These are phyloP conservation scores for Beverwykella pulmonaria DNA, from an alignment of 495 filamentous ascomycete species.

Conservation along the genomic window DNA sequence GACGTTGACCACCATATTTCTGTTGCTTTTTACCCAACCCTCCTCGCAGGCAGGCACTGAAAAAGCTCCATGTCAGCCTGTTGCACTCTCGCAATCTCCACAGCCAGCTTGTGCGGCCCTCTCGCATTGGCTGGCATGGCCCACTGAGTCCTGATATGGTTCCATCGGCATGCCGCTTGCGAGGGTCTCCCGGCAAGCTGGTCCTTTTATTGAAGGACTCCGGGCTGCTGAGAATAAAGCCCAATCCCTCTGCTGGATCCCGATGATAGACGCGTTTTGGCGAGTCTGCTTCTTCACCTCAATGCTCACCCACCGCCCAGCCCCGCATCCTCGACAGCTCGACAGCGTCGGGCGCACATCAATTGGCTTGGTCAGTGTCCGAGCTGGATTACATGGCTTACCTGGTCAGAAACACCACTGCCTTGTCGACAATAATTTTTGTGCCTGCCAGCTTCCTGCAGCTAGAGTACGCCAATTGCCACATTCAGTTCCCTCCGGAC, in stretches of 20 bases:
- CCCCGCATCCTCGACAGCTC: conserved; percentile 9
- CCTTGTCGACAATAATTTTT: background rate
- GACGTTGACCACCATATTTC: too few species aligned
- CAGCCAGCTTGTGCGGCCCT: background rate
- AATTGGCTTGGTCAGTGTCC: background rate
- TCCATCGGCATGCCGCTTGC: background rate
- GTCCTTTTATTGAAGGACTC: background rate
- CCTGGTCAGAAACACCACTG: background rate
- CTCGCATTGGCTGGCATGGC: conserved; percentile 9
- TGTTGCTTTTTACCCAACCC: too few species aligned
- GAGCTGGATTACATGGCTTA: conserved; percentile 1
- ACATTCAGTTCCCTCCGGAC: background rate
- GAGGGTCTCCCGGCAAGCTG: background rate
- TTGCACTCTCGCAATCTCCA: background rate
- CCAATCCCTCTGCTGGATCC: conserved; percentile 12
- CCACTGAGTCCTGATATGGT: background rate
- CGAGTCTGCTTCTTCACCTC: background rate
- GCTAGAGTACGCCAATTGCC: conserved; percentile 18
- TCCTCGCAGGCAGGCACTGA: background rate
- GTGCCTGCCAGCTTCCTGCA: conserved; percentile 1
- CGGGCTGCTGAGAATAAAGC: conserved; percentile 5
- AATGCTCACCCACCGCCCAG: too few species aligned
- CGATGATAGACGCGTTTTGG: background rate
- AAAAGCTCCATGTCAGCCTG: background rate
- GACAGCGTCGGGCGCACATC: background rate